Conservation (phyloP, 2,329 filamentous ascomycete genomes). For the Aspergillus flavus region DNA sequence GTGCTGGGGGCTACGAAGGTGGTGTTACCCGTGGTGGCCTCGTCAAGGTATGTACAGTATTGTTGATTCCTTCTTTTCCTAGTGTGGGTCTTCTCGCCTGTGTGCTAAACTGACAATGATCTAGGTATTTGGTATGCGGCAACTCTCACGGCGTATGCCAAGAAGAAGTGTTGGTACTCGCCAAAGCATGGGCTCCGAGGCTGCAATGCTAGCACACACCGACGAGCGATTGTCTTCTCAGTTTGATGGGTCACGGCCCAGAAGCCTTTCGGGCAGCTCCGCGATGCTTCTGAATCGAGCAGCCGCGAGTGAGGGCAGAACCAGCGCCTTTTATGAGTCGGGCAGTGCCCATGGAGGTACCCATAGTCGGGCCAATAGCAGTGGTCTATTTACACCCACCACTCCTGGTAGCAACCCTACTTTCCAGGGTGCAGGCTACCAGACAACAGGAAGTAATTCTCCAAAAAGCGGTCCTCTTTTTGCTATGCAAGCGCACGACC, state of each 20-base stretch:
- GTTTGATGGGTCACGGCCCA: slow-evolving; percentile 55
- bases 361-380: slow-evolving; percentile 59
- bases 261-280: slow-evolving; percentile 65
- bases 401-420: slow-evolving; percentile 62
- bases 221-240: slow-evolving; percentile 64
- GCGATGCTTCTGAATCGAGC: slow-evolving; percentile 61
- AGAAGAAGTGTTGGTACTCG: slow-evolving; percentile 67
- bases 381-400: slow-evolving; percentile 68
- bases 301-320: slow-evolving; percentile 46
- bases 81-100: background rate
- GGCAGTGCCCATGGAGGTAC: slow-evolving; percentile 50
- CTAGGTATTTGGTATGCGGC: slow-evolving; percentile 82
- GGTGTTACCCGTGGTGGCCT: slow-evolving; percentile 77
- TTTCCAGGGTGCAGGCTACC: slow-evolving; percentile 66
- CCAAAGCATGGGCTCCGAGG: slow-evolving; percentile 79
- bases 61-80: slow-evolving; percentile 5
- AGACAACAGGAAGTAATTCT: slow-evolving; percentile 47
- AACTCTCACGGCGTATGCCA: slow-evolving; percentile 73
- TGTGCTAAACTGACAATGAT: background rate
- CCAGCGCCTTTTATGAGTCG: slow-evolving; percentile 58
- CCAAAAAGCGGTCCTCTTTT: slow-evolving; percentile 47
- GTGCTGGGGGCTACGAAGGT: slow-evolving; percentile 75
- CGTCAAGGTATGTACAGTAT: slow-evolving; percentile 60
- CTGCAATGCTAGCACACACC: slow-evolving; percentile 75
- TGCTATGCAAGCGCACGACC: slow-evolving; percentile 63